Conservation (phyloP, 2,329 filamentous ascomycete species). For the Colletotrichum tabaci region DNA sequence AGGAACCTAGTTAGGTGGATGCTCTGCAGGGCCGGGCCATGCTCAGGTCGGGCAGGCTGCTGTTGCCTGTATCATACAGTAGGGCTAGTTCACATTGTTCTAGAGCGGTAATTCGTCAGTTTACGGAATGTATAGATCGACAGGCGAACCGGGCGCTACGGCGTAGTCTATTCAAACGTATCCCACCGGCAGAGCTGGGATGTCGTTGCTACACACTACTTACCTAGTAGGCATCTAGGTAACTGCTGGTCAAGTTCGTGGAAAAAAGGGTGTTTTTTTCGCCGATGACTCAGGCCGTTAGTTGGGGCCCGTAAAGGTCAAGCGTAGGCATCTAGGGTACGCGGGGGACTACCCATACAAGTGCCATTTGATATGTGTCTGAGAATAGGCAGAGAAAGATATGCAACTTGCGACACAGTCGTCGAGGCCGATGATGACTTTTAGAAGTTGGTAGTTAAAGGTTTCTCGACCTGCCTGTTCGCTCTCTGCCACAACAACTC, state of each 20-base stretch:
- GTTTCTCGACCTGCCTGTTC: background rate
- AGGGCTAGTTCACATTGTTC: background rate
- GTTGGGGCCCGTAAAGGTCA: no score
- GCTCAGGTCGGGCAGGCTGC: constrained; percentile 8
- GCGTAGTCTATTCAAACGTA: constrained; percentile 12
- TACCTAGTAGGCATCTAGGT: no score
- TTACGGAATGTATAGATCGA: background rate
- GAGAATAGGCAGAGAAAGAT: no score
- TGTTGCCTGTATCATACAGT: background rate
- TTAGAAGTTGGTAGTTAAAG: background rate
- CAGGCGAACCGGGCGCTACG: background rate
- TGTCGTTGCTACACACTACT: background rate
- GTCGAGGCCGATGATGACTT: no score
- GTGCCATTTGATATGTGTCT: background rate
- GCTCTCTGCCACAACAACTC: background rate
- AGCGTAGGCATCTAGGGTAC: no score
- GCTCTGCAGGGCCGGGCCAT: background rate
- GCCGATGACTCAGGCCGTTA: no score
- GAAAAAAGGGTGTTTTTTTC: no score
- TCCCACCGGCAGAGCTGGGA: constrained; percentile 26
- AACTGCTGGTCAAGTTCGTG: no score
- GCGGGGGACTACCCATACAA: background rate
- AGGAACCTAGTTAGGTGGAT: background rate
- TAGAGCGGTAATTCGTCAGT: constrained; percentile 3
- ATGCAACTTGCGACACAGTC: no score